phyloP scores from a whole-genome alignment of 2,329 filamentous ascomycete genomes.

The Purpureocillium takamizusanense region DNA sequence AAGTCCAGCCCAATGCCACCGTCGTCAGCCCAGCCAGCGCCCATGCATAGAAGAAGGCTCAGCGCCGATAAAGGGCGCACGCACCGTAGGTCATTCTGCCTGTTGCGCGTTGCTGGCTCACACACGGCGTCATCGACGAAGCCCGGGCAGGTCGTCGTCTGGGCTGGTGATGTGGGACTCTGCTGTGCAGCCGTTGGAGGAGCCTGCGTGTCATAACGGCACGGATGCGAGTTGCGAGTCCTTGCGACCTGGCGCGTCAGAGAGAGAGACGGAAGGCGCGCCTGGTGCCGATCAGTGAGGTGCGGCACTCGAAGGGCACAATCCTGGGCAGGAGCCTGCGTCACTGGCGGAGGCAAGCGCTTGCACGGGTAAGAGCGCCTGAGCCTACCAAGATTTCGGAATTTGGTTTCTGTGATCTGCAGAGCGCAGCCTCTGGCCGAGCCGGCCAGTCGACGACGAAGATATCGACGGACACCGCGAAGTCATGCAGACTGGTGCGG shows the following conservation, averaged over 20 bases:
- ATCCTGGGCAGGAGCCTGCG: not conserved
- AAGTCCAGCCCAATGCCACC: not conserved
- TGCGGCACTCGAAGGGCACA: no score
- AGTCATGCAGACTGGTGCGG: no score
- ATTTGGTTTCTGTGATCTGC: no score
- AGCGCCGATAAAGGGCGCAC: not conserved
- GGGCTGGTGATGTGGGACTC: slow-evolving; percentile 1
- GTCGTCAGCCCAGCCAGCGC: not conserved
- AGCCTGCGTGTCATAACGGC: slow-evolving; percentile 9
- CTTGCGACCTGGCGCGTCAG: not conserved
- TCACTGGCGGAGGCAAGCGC: not conserved
- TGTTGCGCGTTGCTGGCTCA: not conserved
- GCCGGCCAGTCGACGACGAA: no score
- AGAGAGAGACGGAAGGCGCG: not conserved
- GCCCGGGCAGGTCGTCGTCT: no score
- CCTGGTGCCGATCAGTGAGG: no score
- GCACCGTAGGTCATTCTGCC: slow-evolving; percentile 8
- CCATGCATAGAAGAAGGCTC: not conserved
- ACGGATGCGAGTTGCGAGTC: slow-evolving; percentile 1
- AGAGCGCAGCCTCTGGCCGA: no score
- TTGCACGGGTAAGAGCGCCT: no score
- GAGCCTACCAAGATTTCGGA: no score
- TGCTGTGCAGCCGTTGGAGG: slow-evolving; percentile 4
- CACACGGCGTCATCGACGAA: no score
- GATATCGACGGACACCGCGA: no score